Percentiles rank a stretch among this genome's conserved stretches.
phyloP scores from a whole-genome alignment of 2,329 filamentous ascomycete genomes.

The Alternaria viburni region DNA sequence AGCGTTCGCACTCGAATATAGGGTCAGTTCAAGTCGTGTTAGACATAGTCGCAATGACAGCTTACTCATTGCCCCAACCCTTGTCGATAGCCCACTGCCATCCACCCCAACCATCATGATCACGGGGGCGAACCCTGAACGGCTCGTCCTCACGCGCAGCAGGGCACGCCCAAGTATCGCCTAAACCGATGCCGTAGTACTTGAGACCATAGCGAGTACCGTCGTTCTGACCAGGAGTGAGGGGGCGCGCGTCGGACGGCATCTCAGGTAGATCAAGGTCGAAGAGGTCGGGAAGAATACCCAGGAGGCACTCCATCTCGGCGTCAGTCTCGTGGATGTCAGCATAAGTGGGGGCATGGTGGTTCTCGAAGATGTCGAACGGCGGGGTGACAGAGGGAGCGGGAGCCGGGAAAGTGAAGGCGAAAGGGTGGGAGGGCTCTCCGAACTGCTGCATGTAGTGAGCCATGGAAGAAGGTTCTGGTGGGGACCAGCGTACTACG shows the following conservation, averaged over 20 bases:
- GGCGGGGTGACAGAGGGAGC: background rate
- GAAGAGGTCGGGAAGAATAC: conserved; percentile 15
- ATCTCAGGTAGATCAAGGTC: conserved; percentile 7
- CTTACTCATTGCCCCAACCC: conserved; percentile 12
- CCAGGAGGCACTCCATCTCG: conserved; percentile 12
- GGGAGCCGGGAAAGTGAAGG: background rate
- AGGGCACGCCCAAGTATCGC: conserved; percentile 20
- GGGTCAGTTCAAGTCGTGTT: background rate
- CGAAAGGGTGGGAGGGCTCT: background rate
- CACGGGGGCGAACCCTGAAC: conserved; percentile 20
- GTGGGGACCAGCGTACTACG: background rate
- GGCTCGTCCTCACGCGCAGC: background rate
- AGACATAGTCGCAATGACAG: background rate
- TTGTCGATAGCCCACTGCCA: conserved; percentile 22
- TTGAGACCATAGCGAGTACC: conserved; percentile 27
- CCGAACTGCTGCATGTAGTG: background rate
- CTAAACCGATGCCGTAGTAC: conserved; percentile 18
- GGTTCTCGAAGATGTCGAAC: conserved; percentile 8
- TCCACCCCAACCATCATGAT: conserved; percentile 31
- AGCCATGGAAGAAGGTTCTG: background rate
- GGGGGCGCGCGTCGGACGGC: conserved; percentile 17
- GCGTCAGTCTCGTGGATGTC: conserved; percentile 19
- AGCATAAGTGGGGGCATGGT: conserved; percentile 6
- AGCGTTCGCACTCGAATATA: background rate
- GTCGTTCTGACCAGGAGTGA: conserved; percentile 21